Percentiles rank a stretch among this genome's conserved stretches.
These are phyloP conservation scores for Harringtonia aguacate DNA, from an alignment of 2,329 filamentous ascomycete genomes.

Conservation along the genomic window DNA sequence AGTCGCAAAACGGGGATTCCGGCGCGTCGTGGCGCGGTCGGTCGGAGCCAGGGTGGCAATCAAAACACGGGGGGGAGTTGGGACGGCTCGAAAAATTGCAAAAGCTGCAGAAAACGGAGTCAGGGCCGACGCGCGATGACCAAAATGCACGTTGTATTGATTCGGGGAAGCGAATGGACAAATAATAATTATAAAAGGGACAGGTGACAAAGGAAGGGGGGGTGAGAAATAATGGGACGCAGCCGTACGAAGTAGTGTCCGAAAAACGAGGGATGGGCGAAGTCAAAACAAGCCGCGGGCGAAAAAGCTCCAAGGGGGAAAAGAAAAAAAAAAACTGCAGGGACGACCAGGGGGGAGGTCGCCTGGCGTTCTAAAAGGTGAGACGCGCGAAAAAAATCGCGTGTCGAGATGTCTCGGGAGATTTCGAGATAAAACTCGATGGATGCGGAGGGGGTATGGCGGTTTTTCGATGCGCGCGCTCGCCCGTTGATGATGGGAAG, in stretches of 20 bases:
- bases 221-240: neutral
- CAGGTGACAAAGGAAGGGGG: neutral
- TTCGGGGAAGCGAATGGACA: neutral
- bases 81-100: neutral
- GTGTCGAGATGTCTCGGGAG: slow-evolving; percentile 38
- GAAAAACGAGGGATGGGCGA: neutral
- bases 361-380: slow-evolving; percentile 24
- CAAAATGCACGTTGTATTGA: neutral
- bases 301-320: neutral
- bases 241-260: neutral
- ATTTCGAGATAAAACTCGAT: slow-evolving; percentile 47
- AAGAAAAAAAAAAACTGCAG: slow-evolving; percentile 8
- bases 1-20: neutral
- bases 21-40: slow-evolving; percentile 8
- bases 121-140: too few relatives aligned
- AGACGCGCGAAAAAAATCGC: slow-evolving; percentile 39
- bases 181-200: neutral
- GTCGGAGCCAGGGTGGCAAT: neutral
- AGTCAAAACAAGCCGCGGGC: slow-evolving; percentile 1
- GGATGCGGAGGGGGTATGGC: slow-evolving; percentile 47
- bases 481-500: slow-evolving; percentile 33
- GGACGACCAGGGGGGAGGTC: slow-evolving; percentile 25
- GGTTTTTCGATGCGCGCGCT: slow-evolving; percentile 49
- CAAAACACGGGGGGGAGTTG: neutral
- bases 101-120: neutral